Conservation (phyloP, 1,284 basidiomycete species). For the Golubevia pallescens region DNA sequence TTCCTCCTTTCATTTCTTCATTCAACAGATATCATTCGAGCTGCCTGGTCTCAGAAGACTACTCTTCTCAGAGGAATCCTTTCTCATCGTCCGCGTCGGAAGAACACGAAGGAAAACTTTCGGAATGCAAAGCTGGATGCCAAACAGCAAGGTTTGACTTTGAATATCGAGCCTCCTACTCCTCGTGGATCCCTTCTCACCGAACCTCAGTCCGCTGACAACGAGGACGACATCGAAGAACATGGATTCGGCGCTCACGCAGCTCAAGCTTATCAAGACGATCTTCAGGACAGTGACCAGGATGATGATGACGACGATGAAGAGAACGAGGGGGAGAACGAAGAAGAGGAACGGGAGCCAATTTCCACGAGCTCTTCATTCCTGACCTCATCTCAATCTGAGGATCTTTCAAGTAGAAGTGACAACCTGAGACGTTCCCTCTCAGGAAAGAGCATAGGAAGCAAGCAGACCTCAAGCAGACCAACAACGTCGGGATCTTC, state of each 20-base stretch:
- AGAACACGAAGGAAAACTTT: constrained; percentile 12
- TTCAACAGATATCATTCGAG: constrained; percentile 41
- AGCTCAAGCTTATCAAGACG: constrained; percentile 1
- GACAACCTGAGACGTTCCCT: not conserved
- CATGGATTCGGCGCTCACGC: not conserved
- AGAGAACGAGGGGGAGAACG: constrained; percentile 1
- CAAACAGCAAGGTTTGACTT: constrained; percentile 1
- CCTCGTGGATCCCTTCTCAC: constrained; percentile 11
- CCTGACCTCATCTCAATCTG: not conserved
- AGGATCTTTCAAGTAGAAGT: not conserved
- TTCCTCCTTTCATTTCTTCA: not conserved
- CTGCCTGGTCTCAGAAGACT: constrained; percentile 57
- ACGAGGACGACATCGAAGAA: constrained; percentile 9
- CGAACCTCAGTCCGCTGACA: constrained; percentile 2
- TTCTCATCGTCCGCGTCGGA: constrained; percentile 21
- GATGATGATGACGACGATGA: constrained; percentile 16
- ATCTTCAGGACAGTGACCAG: not conserved
- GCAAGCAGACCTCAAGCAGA: not conserved
- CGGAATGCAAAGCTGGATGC: constrained; percentile 6
- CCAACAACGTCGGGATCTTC: not conserved
- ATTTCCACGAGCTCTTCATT: not conserved
- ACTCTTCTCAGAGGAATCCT: constrained; percentile 52
- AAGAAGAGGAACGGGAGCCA: constrained; percentile 1
- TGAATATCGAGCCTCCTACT: constrained; percentile 23
- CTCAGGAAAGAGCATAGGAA: too few relatives aligned